phyloP scores from a whole-genome alignment of 768 basidiomycete genomes.

The Scleroderma citrinum region DNA sequence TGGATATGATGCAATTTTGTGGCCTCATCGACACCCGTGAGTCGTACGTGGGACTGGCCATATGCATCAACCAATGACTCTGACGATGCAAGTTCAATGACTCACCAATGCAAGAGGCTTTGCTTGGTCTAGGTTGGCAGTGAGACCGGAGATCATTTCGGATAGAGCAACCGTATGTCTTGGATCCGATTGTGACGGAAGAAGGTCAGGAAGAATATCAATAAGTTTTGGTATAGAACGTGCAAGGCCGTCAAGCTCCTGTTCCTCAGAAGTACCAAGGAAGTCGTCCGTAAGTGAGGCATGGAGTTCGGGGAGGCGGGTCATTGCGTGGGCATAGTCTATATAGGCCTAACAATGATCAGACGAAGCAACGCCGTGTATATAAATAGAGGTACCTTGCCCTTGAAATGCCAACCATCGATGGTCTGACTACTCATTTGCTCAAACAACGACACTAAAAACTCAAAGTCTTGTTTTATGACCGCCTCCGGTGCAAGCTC shows the following conservation, averaged over 20 bases:
- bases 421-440: slow-evolving; percentile 53
- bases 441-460: slow-evolving; percentile 65
- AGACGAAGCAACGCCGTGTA: slow-evolving; percentile 2
- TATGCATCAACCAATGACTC: slow-evolving; percentile 1
- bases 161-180: slow-evolving; percentile 66
- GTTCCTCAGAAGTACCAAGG: slow-evolving; percentile 41
- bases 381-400: slow-evolving; percentile 50
- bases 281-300: slow-evolving; percentile 37
- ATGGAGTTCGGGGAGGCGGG: slow-evolving; percentile 50
- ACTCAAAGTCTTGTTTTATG: slow-evolving; percentile 46
- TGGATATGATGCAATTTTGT: slow-evolving; percentile 60
- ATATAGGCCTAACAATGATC: slow-evolving; percentile 47
- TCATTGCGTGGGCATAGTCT: slow-evolving; percentile 66
- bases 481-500: slow-evolving; percentile 87
- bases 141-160: slow-evolving; percentile 65
- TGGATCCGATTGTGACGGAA: slow-evolving; percentile 51
- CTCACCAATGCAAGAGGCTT: slow-evolving; percentile 58
- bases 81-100: slow-evolving; percentile 8
- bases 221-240: slow-evolving; percentile 62
- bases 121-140: slow-evolving; percentile 51
- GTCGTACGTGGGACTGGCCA: slow-evolving; percentile 40
- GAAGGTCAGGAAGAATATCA: slow-evolving; percentile 59
- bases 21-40: slow-evolving; percentile 46
- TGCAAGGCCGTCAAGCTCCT: slow-evolving; percentile 55
- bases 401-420: slow-evolving; percentile 76